phyloP scores from a whole-genome alignment of 257 asterid genomes.

The Echites panduratus region DNA sequence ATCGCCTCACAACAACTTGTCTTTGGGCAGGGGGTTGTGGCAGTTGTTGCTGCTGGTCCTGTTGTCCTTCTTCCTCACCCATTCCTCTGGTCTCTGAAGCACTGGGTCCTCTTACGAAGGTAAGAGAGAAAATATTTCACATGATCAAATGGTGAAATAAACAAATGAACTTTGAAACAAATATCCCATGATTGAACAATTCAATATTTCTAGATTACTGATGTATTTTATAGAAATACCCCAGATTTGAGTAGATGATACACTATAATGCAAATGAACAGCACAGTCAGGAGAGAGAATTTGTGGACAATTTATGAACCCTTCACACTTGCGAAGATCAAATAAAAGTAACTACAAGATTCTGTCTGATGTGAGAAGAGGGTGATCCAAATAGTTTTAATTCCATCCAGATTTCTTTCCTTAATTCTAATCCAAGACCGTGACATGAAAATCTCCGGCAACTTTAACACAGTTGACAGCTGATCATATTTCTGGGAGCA shows the following conservation, averaged over 20 bases:
- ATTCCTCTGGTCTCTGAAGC: conserved; percentile 45
- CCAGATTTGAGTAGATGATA: neutral
- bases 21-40: conserved; percentile 67
- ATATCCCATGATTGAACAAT: neutral
- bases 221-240: neutral
- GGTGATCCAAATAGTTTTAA: no score
- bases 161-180: neutral
- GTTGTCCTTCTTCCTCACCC: conserved; percentile 62
- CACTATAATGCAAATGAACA: neutral
- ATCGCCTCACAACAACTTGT: conserved; percentile 72
- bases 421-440: no score
- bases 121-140: conserved; percentile 3
- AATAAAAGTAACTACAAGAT: neutral
- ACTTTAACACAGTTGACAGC: no score
- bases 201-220: neutral
- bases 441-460: no score
- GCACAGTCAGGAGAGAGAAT: neutral
- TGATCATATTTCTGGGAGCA: no score
- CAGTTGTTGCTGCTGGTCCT: conserved; percentile 47
- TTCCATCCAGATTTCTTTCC: no score
- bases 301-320: neutral
- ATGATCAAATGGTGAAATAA: neutral
- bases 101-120: conserved; percentile 48
- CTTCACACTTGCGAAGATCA: neutral
- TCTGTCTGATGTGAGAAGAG: no score